Evolutionary conservation across 2,329 filamentous ascomycete species (phyloP), one percentile per base, ranked within the genome.

Genomic region (Escovopsis sp.): DNA sequence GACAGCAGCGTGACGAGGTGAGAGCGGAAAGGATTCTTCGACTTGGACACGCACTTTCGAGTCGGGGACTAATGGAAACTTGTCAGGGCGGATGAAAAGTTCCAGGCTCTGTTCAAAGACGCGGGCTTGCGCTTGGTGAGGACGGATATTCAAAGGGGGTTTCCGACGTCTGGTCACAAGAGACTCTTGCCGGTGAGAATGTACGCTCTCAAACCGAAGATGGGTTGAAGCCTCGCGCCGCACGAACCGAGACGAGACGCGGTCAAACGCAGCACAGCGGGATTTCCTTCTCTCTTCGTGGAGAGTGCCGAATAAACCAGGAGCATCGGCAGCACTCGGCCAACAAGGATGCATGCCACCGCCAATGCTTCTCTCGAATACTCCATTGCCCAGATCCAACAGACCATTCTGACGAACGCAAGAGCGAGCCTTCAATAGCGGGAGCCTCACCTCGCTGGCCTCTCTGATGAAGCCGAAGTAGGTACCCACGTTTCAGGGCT

Each of bases 1-100:
- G 86, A 94, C 54, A 84, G 76, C 51, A 82, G 77, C 51, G 81
- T 94, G 2, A 94, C 84, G 2, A 72, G 72, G 73, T 75, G 48
- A 41, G 57, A 56, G 25, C 27, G 27, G 2, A 8, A 9, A 9
- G 3, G 27, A 9, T 29, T 3, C 27, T 3, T 43, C 15, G n/a
- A 13, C 15, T 14, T 36, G 9, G 24, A 20, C 33, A n/a, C 25
- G 24, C 24, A 2, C 10, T 27, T 12, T 37, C 4, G n/a, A 5
- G 8, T 15, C n/a, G 13, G 7, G 38, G 16, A 31, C 15, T 44
- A 13, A 43, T 35, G 16, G n/a, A 16, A 12, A 30, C 30, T 13
- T 36, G 5, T 20, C 9, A 40, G 42, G 14, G 39, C 34, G 12
- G 84, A 94, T 51, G 60, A 63, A 16, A 89, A 82, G 51, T 91